Evolutionary conservation across 768 basidiomycete genomes (phyloP).

Genomic region (Leccinellum albellum): DNA sequence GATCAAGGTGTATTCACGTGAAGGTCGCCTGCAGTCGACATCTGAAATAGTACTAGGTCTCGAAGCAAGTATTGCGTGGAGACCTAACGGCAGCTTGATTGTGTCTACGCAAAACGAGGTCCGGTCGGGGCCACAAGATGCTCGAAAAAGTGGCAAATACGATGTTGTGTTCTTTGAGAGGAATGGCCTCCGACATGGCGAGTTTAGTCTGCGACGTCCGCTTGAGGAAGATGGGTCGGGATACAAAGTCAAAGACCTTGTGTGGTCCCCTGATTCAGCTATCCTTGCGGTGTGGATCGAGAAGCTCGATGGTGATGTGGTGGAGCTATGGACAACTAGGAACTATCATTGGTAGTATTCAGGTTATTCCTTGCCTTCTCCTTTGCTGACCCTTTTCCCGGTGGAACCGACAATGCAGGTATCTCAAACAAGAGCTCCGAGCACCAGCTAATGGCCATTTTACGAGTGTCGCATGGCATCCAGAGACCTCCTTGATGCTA

Average conservation of each 20-base stretch:
- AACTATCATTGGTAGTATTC: constrained; percentile 85
- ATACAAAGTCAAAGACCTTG: constrained; percentile 70
- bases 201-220: constrained; percentile 60
- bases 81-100: constrained; percentile 85
- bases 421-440: constrained; percentile 85
- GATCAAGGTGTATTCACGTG: constrained; percentile 32
- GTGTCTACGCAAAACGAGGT: constrained; percentile 72
- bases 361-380: background rate
- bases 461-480: constrained; percentile 81
- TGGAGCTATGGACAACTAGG: constrained; percentile 91
- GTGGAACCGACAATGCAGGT: constrained; percentile 45
- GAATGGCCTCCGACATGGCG: constrained; percentile 90
- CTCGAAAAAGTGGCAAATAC: constrained; percentile 64
- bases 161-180: constrained; percentile 94
- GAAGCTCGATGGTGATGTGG: constrained; percentile 62
- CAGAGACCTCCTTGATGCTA: constrained; percentile 66
- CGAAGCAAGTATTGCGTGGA: constrained; percentile 78
- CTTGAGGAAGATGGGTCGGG: constrained; percentile 46
- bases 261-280: constrained; percentile 87
- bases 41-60: constrained; percentile 81
- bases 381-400: constrained; percentile 1
- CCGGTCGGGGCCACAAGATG: constrained; percentile 68
- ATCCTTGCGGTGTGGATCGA: constrained; percentile 85
- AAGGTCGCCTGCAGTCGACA: constrained; percentile 75
- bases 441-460: constrained; percentile 55